These are phyloP conservation scores for Ilex asprella DNA, from an alignment of 257 asterid genomes.

Conservation along the genomic window DNA sequence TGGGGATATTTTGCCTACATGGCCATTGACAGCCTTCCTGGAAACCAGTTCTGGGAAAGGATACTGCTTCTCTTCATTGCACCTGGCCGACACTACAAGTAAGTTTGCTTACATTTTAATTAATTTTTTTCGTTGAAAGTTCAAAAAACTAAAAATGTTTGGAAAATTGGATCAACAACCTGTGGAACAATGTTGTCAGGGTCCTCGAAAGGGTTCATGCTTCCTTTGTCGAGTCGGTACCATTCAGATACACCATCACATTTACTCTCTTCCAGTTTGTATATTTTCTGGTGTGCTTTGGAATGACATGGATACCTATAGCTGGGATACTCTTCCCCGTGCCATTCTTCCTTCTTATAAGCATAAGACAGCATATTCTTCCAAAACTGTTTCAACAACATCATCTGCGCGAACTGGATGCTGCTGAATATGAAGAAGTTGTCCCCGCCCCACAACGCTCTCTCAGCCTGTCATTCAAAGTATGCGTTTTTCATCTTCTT, in stretches of 20 bases:
- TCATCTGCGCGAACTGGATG: conserved; percentile 49
- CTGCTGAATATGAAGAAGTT: conserved; percentile 53
- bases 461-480: conserved; percentile 31
- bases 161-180: no score
- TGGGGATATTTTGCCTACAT: conserved; percentile 67
- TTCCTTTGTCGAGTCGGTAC: conserved; percentile 53
- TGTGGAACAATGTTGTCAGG: conserved; percentile 22
- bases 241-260: conserved; percentile 35
- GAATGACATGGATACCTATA: conserved; percentile 60
- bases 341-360: conserved; percentile 49
- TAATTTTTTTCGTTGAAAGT: no score
- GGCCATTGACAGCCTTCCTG: conserved; percentile 67
- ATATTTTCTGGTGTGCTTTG: conserved; percentile 39
- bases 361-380: conserved; percentile 43
- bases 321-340: conserved; percentile 60
- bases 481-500: background rate
- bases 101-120: conserved; percentile 1
- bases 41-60: conserved; percentile 62
- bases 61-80: conserved; percentile 38
- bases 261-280: conserved; percentile 47
- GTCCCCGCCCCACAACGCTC: conserved; percentile 36
- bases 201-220: conserved; percentile 41
- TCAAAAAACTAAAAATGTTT: no score
- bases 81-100: conserved; percentile 50
- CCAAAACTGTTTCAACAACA: conserved; percentile 36